Evolutionary conservation across 2,329 filamentous ascomycete species (phyloP), one percentile per base, ranked within the genome.

Genomic region (Aspergillus caelatus): DNA sequence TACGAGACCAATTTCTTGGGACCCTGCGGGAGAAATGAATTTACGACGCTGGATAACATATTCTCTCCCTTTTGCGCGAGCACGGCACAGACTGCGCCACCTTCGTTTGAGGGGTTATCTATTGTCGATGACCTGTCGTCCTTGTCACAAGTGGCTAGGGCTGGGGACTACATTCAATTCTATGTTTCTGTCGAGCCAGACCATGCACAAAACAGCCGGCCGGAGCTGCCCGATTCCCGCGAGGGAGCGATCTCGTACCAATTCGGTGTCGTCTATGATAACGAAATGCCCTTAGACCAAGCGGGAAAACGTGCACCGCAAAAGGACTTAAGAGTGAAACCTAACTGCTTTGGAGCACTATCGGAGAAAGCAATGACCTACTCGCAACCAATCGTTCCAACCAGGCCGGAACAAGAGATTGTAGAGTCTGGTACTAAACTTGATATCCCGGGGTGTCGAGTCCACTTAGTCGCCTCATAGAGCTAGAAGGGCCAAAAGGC

Each of bases 151-250:
- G 72, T 75, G 23, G 77, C 77, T 57, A 70, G 70, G 41, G 60
- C 71, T 28, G 78, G 78, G 7, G 77, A 81, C 65, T 75, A 75
- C 41, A 71, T 81, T 43, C 77, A 81, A 59, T 81, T 81, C 57
- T 79, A 79, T 61, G 77, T 78, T 34, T 74, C 76, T 19, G 65
- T 74, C n/a, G 71, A 73, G 34, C 65, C 72, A 41, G 57, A 60
- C 12, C 28, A 58, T 21, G 6, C 32, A 4, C 54, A 62, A 19
- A 32, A 52, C 4, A 45, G 48, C 11, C 26, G 26, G 21, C 41
- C 60, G 26, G 41, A 32, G 9, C 28, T 57, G 28, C 14, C 41
- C 9, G 50, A 54, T 19, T 26, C 55, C 5, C 36, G 54, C 12
- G 59, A 63, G 59, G 65, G 58, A 21, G 26, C 58, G 48, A 61